These are phyloP conservation scores for Rugosomyces carneus DNA, from an alignment of 1,284 basidiomycete species.

Conservation along the genomic window DNA sequence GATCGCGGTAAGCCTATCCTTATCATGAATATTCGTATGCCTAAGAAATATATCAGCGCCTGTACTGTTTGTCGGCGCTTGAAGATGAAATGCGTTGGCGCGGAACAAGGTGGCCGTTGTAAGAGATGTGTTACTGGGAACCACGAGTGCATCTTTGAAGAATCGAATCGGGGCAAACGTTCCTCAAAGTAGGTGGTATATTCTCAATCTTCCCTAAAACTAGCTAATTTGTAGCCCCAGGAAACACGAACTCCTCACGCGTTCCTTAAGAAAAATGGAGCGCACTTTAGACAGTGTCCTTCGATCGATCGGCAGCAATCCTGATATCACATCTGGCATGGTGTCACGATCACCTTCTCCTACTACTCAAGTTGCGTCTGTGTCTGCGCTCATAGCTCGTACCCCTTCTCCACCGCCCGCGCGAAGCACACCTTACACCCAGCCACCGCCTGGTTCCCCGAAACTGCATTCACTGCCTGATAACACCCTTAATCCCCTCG, in stretches of 20 bases:
- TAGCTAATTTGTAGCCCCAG: constrained; percentile 31
- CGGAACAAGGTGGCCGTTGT: constrained; percentile 89
- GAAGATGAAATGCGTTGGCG: constrained; percentile 98
- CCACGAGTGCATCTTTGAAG: constrained; percentile 92
- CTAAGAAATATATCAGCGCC: constrained; percentile 45
- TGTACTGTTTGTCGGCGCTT: constrained; percentile 93
- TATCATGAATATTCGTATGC: constrained; percentile 1
- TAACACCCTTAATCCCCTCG: constrained; percentile 85
- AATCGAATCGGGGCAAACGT: constrained; percentile 91
- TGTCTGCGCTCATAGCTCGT: constrained; percentile 51
- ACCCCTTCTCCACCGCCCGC: constrained; percentile 49
- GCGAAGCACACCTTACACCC: constrained; percentile 23
- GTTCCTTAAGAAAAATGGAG: constrained; percentile 91
- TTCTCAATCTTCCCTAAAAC: constrained; percentile 5
- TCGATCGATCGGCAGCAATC: constrained; percentile 77
- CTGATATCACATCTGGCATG: constrained; percentile 71
- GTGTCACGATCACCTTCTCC: constrained; percentile 80
- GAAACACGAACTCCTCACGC: constrained; percentile 84
- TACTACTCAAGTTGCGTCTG: constrained; percentile 42
- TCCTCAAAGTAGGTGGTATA: constrained; percentile 64
- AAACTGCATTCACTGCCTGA: constrained; percentile 88
- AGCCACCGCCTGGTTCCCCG: constrained; percentile 46
- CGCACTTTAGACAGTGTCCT: constrained; percentile 85
- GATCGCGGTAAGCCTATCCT: constrained; percentile 60
- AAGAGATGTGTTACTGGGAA: constrained; percentile 77